phyloP scores from a whole-genome alignment of 192 early-diverging fungal species.

The Linderina pennispora region DNA sequence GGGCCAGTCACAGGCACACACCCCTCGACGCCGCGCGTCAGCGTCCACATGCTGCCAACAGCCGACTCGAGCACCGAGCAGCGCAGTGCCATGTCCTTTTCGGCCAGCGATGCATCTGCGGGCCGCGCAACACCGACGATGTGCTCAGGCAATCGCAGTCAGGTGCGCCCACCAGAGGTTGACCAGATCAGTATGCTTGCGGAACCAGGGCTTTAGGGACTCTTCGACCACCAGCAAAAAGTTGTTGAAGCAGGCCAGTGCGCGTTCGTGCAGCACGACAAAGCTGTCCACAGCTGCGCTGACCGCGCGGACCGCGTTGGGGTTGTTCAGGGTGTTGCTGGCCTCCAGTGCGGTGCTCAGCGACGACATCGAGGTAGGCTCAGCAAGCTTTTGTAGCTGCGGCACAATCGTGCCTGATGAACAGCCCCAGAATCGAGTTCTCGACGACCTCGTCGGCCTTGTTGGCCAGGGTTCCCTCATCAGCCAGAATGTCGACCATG shows the following conservation, averaged over 20 bases:
- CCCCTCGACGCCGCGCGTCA: slow-evolving; percentile 59
- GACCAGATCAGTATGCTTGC: slow-evolving; percentile 16
- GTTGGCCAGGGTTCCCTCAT: slow-evolving; percentile 34
- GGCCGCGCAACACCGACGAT: slow-evolving; percentile 46
- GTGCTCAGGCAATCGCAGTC: slow-evolving; percentile 50
- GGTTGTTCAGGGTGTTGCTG: slow-evolving; percentile 15
- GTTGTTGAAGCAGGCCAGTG: slow-evolving; percentile 70
- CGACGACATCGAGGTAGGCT: slow-evolving; percentile 28
- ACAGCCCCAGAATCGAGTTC: slow-evolving; percentile 43
- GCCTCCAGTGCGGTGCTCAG: slow-evolving; percentile 20
- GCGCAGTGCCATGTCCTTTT: slow-evolving; percentile 48
- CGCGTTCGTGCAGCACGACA: slow-evolving; percentile 55
- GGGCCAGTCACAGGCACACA: slow-evolving; percentile 44
- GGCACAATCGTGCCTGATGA: slow-evolving; percentile 31
- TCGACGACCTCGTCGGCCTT: slow-evolving; percentile 45
- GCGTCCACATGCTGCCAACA: slow-evolving; percentile 71
- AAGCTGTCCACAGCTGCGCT: slow-evolving; percentile 48
- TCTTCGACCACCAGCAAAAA: slow-evolving; percentile 70
- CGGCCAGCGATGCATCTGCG: slow-evolving; percentile 44
- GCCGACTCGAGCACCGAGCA: slow-evolving; percentile 57
- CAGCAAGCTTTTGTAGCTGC: slow-evolving; percentile 25
- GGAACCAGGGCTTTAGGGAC: slow-evolving; percentile 61
- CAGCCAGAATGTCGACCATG: slow-evolving; percentile 40
- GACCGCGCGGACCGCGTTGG: slow-evolving; percentile 37
- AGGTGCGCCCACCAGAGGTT: slow-evolving; percentile 52